Evolutionary conservation across 805 yeast species (phyloP).

Genomic region (Candida incommunis): DNA sequence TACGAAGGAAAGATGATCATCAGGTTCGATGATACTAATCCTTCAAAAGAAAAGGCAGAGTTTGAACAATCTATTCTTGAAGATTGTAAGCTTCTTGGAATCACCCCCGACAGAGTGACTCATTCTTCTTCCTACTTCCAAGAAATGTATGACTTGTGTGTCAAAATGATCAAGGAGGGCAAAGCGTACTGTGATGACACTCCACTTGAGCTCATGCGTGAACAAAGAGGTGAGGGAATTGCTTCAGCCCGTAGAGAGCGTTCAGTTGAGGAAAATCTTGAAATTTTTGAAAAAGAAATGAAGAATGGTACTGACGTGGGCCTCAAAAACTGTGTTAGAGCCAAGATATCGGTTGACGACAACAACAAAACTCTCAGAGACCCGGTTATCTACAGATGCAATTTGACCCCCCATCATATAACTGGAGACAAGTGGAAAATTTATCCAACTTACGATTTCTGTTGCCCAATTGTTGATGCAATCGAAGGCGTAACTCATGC

Average conservation of each 20-base stretch:
- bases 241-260: slow-evolving; percentile 87
- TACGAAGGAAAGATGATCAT: slow-evolving; percentile 94
- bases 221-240: slow-evolving; percentile 96
- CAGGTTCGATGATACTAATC: slow-evolving; percentile 97
- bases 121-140: slow-evolving; percentile 91
- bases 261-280: slow-evolving; percentile 80
- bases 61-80: slow-evolving; percentile 89
- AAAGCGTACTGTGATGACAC: slow-evolving; percentile 98
- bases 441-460: slow-evolving; percentile 98
- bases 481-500: slow-evolving; percentile 97
- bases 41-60: slow-evolving; percentile 90
- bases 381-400: slow-evolving; percentile 96
- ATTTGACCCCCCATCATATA: slow-evolving; percentile 94
- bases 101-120: slow-evolving; percentile 79
- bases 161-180: slow-evolving; percentile 84
- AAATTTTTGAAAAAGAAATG: slow-evolving; percentile 82
- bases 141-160: slow-evolving; percentile 74
- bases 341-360: slow-evolving; percentile 86
- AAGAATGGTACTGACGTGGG: slow-evolving; percentile 88
- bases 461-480: slow-evolving; percentile 93
- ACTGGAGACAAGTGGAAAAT: slow-evolving; percentile 89
- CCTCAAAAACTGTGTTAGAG: slow-evolving; percentile 83
- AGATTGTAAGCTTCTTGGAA: slow-evolving; percentile 80
- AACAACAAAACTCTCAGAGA: slow-evolving; percentile 92
- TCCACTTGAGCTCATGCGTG: slow-evolving; percentile 88